A percentile compares a stretch with the other conserved stretches of the same genome.
Evolutionary conservation across 2,329 filamentous ascomycete species (phyloP).

Genomic region (Zymoseptoria ardabiliae): DNA sequence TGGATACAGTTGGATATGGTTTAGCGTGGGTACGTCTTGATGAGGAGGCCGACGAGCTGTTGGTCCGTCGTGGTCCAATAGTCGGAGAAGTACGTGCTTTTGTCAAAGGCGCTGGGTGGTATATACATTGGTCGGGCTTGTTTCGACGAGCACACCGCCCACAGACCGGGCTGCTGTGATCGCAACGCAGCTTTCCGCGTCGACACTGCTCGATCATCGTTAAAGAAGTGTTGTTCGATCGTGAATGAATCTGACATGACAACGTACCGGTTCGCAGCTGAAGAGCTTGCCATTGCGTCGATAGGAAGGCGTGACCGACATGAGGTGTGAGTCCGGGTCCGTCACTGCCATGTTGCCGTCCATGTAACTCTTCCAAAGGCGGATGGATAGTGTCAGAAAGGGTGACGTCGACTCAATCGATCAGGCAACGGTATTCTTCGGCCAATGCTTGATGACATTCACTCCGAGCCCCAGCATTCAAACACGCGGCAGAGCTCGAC

Average conservation of each 20-base stretch:
- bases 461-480: background rate
- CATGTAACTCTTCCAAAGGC: background rate
- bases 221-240: background rate
- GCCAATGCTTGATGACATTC: background rate
- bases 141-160: conserved; percentile 27
- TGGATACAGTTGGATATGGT: conserved; percentile 7
- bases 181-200: conserved; percentile 30
- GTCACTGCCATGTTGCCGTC: background rate
- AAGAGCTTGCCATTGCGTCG: conserved; percentile 30
- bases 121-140: conserved; percentile 28
- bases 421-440: background rate
- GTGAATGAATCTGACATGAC: background rate
- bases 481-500: background rate
- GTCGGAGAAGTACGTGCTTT: conserved; percentile 14
- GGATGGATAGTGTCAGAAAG: background rate
- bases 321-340: background rate
- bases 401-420: background rate
- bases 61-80: conserved; percentile 12
- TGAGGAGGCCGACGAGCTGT: conserved; percentile 1
- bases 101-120: conserved; percentile 30
- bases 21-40: conserved; percentile 4
- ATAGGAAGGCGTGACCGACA: conserved; percentile 17
- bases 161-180: conserved; percentile 28
- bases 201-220: conserved; percentile 18
- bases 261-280: conserved; percentile 28